Percentiles rank a stretch among this genome's conserved stretches.
These are phyloP conservation scores for Eucalyptus tenuipes DNA, from an alignment of 345 rosid species.

Conservation along the genomic window DNA sequence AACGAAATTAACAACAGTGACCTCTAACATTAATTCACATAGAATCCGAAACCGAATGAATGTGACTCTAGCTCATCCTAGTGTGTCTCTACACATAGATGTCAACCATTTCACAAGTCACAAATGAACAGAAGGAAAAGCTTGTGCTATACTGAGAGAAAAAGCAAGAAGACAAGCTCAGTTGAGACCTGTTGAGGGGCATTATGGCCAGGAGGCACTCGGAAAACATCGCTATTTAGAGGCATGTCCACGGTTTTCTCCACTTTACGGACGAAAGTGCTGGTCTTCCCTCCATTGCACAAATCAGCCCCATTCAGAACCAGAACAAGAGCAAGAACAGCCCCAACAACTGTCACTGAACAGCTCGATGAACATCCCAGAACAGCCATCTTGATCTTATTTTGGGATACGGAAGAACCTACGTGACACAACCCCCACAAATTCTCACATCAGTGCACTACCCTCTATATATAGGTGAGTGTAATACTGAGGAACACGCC, in stretches of 20 bases:
- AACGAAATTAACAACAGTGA: background rate
- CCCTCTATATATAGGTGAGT: background rate
- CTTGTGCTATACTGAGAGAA: background rate
- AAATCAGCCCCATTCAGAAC: conserved; percentile 21
- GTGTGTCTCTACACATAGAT: background rate
- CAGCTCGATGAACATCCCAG: background rate
- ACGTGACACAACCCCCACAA: background rate
- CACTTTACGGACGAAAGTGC: conserved; percentile 41
- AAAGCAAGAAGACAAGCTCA: background rate
- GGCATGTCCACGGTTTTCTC: conserved; percentile 59
- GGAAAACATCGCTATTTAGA: conserved; percentile 58
- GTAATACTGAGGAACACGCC: background rate
- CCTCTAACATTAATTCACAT: background rate
- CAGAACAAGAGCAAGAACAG: conserved; percentile 16
- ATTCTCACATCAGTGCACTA: background rate
- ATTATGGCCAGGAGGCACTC: conserved; percentile 56
- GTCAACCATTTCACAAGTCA: background rate
- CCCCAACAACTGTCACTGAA: background rate
- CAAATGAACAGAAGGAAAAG: background rate
- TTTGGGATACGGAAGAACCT: background rate
- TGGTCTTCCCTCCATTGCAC: conserved; percentile 63
- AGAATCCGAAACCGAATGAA: background rate
- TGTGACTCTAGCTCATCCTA: background rate
- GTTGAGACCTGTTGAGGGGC: conserved; percentile 78
- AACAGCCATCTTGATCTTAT: background rate